Base-by-base conservation (phyloP, 306 rosid species). In the Astragalus membranaceus region DNA sequence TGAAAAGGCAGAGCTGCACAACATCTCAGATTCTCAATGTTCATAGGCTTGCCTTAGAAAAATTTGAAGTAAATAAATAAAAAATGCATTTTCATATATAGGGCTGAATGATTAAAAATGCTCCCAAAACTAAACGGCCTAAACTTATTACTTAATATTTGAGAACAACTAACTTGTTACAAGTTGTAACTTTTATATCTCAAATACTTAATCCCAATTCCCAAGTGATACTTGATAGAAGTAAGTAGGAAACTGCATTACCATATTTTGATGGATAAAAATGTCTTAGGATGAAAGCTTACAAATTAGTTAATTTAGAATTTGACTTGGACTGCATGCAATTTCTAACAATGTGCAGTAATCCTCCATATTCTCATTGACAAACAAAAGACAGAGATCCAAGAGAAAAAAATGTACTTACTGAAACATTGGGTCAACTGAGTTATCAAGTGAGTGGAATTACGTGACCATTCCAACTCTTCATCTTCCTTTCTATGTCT, bases 381-480 rank as follows among this genome's bases (percentile, higher is more conserved):
- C 41, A 69, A 64, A 60, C 36, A 15, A 37, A 51, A 39, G 54
- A 46, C 32, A 48, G 14, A 46, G 71, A 57, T 61, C 41, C 36
- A 82, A 82, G 55, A 65, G 53, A 36, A 68, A 64, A 20, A 56
- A 63, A 60, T 78, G 39, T 67, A 80, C 96, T 91, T 81, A 91
- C 99, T 48, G 78, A 84, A 87, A 79, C 97, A 91, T 88, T 84
- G 99, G 80, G 89, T 82, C 75, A 91, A 75, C 75, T 91, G 95
- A 8, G 85, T 70, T 81, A 88, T 82, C 66, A 87, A 85, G 83
- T 74, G 91, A 83, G 96, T 68, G 85, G 96, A 88, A 88, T 79
- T 70, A 75, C 79, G 86, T 69, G 87, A 78, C 88, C 89, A 83
- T 86, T 88, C 92, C 85, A 82, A 81, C 81, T 91, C 91, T 64